Conservation (phyloP, 495 filamentous ascomycete genomes). For the Hamigera avellanea region DNA sequence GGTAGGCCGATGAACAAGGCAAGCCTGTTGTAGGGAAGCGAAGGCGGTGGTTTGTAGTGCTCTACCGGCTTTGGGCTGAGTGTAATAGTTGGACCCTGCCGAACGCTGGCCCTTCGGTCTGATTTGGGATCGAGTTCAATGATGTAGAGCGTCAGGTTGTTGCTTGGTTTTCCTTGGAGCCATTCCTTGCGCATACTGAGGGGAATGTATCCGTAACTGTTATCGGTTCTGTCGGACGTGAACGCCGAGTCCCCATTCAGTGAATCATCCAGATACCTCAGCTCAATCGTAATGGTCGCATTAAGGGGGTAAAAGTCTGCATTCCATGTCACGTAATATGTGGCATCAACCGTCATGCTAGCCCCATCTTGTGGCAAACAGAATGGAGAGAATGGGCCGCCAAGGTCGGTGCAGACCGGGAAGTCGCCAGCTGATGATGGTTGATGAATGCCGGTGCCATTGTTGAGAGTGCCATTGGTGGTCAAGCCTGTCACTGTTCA, state of each 20-base stretch:
- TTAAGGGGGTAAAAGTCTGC: conserved; percentile 25
- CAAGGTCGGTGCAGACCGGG: conserved; percentile 17
- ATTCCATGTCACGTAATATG: conserved; percentile 36
- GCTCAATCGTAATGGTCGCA: conserved; percentile 26
- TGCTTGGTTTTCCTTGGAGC: conserved; percentile 19
- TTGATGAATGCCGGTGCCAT: conserved; percentile 68
- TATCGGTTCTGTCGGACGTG: conserved; percentile 23
- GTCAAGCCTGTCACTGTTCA: not conserved
- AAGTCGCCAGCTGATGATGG: conserved; percentile 53
- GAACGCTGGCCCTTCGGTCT: conserved; percentile 12
- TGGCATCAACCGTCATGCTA: conserved; percentile 24
- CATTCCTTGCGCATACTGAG: conserved; percentile 23
- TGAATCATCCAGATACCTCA: conserved; percentile 19
- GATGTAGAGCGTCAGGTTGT: conserved; percentile 19
- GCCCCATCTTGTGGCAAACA: conserved; percentile 25
- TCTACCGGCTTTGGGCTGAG: conserved; percentile 12
- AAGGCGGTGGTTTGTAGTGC: conserved; percentile 16
- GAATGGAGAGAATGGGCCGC: conserved; percentile 18
- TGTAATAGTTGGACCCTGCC: conserved; percentile 15
- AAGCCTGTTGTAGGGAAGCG: conserved; percentile 12
- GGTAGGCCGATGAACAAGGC: conserved; percentile 16
- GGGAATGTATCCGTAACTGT: conserved; percentile 24
- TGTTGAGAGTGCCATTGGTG: conserved; percentile 12
- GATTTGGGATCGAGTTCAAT: conserved; percentile 16
- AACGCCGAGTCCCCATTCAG: conserved; percentile 20